Base-by-base conservation (phyloP, 305 asterid genomes). In the Coffea humblotiana region DNA sequence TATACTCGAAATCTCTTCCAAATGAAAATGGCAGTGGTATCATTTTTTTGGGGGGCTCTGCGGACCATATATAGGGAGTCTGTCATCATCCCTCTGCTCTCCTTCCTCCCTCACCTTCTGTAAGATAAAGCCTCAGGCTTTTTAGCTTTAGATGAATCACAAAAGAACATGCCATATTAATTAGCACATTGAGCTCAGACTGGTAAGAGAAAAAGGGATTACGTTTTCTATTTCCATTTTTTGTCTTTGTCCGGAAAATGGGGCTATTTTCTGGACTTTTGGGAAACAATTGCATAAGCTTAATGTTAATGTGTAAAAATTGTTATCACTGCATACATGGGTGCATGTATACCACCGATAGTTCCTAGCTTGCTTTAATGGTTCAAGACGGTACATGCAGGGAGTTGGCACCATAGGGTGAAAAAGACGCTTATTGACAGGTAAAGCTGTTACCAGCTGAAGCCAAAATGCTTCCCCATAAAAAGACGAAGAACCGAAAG, bases 51-150 rank as follows among this genome's bases (percentile, higher is more conserved):
- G 43, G 60, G 82, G 82, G 78, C 79, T 82, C 19, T 82, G 80
- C 65, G 79, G 84, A 82, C 82, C 84, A 70, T 54, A 58, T 79
- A 78, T 76, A 73, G 85, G 79, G 85, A 82, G 61, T 68, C 61
- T 71, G 78, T 72, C 79, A 76, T 64, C 82, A 74, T 74, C 82
- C 63, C 63, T 54, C 65, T 48, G 6, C 71, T 48, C 49, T 64
- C 21, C 25, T 68, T 40, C 27, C 37, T 14, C 52, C 11, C 67
- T 15, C 73, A 37, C 48, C 73, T 47, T 56, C 52, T 32, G 15
- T 76, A 67, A 54, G 18, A 47, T 32, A 19, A 74, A 74, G 25
- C 35, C 18, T n/a, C 12, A 13, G 13, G 49, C 48, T 23, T 60
- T 37, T 19, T 18, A 35, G 37, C 60, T 74, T 56, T 56, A 35